A percentile compares a stretch with the other conserved stretches of the same genome.
Evolutionary conservation across 176 grass and related monocot genomes (phyloP).

Genomic region (Cocos nucifera): DNA sequence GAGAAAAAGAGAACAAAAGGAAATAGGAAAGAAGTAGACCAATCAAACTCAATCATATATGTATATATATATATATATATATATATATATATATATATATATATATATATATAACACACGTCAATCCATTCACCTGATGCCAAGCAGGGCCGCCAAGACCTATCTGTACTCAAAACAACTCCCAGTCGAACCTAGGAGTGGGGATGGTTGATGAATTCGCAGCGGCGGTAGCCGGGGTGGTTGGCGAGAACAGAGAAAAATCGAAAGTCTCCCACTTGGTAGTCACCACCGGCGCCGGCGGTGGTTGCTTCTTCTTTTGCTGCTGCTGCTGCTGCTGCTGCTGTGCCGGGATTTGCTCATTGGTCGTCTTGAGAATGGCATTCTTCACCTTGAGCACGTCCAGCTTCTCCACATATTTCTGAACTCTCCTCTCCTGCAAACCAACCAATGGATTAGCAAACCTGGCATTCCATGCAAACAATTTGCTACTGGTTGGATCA

Average conservation of each 20-base stretch:
- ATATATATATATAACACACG: too few species aligned
- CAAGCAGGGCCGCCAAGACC: too few species aligned
- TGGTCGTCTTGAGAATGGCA: slow-evolving; percentile 12
- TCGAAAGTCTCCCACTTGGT: slow-evolving; percentile 77
- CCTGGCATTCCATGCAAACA: too few species aligned
- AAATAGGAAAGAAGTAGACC: too few species aligned
- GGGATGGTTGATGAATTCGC: slow-evolving; percentile 24
- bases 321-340: slow-evolving; percentile 1
- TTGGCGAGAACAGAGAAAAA: slow-evolving; percentile 52
- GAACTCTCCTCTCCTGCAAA: slow-evolving; percentile 70
- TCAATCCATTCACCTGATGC: too few species aligned
- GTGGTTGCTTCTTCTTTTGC: not conserved
- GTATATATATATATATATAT: too few species aligned
- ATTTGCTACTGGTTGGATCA: too few species aligned
- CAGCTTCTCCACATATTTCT: slow-evolving; percentile 75
- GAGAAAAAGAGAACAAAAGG: too few species aligned
- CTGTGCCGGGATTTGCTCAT: slow-evolving; percentile 15
- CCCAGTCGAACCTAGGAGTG: slow-evolving; percentile 57
- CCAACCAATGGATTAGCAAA: too few species aligned
- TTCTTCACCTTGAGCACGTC: slow-evolving; percentile 70
- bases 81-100: too few species aligned
- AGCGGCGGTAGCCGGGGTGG: slow-evolving; percentile 20
- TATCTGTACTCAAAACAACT: slow-evolving; percentile 35
- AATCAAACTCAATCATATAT: too few species aligned
- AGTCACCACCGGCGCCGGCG: slow-evolving; percentile 9